Evolutionary conservation across 1,139 yeast genomes (phyloP).

Genomic region (Yamadazyma pseudoaaseri): DNA sequence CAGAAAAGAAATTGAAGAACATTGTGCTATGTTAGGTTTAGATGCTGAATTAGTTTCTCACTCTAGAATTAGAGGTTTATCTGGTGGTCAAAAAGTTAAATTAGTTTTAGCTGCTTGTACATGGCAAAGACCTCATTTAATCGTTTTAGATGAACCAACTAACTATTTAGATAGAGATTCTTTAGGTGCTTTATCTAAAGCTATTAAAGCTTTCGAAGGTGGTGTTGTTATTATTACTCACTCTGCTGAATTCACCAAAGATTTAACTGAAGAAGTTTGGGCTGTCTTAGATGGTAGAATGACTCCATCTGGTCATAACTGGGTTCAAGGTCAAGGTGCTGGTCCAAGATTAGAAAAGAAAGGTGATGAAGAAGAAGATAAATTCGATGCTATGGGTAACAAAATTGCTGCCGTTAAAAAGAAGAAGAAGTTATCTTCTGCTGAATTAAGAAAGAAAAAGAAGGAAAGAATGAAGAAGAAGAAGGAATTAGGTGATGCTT

Average conservation of each 20-base stretch:
- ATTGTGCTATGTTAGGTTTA: conserved; percentile 97
- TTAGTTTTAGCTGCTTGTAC: conserved; percentile 99
- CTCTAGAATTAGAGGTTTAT: conserved; percentile 99
- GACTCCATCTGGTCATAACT: conserved; percentile 99
- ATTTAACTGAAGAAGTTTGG: conserved; percentile 99
- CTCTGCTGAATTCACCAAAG: conserved; percentile 99
- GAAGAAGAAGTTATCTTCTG: conserved; percentile 97
- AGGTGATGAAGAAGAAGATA: conserved; percentile 96
- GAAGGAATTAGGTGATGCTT: conserved; percentile 99
- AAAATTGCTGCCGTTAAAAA: conserved; percentile 95
- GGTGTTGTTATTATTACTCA: conserved; percentile 99
- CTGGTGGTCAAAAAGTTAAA: conserved; percentile 99
- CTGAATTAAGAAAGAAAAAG: conserved; percentile 99
- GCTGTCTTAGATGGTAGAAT: conserved; percentile 96
- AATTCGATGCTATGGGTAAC: conserved; percentile 99
- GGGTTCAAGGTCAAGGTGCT: conserved; percentile 99
- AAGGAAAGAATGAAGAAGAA: conserved; percentile 99
- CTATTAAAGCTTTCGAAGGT: conserved; percentile 98
- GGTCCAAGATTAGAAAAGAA: conserved; percentile 98
- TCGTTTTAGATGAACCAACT: conserved; percentile 99
- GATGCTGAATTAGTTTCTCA: conserved; percentile 99
- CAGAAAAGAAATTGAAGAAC: conserved; percentile 99
- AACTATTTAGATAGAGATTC: conserved; percentile 99
- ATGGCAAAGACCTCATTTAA: conserved; percentile 99
- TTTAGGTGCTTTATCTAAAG: conserved; percentile 98